phyloP scores from a whole-genome alignment of 768 basidiomycete species.

The Podaxis carcinomalis region DNA sequence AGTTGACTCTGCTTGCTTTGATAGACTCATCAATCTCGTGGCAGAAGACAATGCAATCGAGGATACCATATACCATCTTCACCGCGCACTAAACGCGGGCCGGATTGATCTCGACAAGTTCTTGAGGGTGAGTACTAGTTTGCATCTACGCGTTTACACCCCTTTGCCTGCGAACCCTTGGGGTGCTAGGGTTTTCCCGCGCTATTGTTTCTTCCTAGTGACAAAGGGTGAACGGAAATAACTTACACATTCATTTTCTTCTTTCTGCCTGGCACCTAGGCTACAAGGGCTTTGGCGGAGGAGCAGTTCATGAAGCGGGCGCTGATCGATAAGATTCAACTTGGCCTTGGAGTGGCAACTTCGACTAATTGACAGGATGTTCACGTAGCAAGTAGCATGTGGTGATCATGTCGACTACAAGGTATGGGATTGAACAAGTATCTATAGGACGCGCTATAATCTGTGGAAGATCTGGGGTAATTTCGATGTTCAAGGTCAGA shows the following conservation, averaged over 20 bases:
- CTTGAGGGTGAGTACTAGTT: conserved; percentile 62
- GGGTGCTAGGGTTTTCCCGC: background rate
- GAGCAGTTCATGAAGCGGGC: conserved; percentile 98
- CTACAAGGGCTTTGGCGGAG: conserved; percentile 82
- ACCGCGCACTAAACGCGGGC: conserved; percentile 86
- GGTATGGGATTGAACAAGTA: background rate
- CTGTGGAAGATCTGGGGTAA: conserved; percentile 5
- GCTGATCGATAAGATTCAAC: conserved; percentile 85
- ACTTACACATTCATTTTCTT: background rate
- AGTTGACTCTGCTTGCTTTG: conserved; percentile 12
- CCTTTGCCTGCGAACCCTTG: conserved; percentile 3
- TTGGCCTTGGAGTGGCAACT: conserved; percentile 48
- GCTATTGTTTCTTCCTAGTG: background rate
- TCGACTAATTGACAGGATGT: background rate
- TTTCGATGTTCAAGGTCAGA: background rate
- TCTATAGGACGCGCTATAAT: background rate
- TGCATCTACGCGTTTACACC: conserved; percentile 13
- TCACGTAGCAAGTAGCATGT: background rate
- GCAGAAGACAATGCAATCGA: conserved; percentile 99
- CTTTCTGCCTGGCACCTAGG: conserved; percentile 35
- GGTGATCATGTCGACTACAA: background rate
- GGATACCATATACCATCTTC: conserved; percentile 96
- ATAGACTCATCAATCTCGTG: conserved; percentile 89
- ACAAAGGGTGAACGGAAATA: conserved; percentile 8
- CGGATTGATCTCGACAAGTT: conserved; percentile 94